Base-by-base conservation (phyloP, 2,329 filamentous ascomycete genomes). In the Penicillium digitatum region DNA sequence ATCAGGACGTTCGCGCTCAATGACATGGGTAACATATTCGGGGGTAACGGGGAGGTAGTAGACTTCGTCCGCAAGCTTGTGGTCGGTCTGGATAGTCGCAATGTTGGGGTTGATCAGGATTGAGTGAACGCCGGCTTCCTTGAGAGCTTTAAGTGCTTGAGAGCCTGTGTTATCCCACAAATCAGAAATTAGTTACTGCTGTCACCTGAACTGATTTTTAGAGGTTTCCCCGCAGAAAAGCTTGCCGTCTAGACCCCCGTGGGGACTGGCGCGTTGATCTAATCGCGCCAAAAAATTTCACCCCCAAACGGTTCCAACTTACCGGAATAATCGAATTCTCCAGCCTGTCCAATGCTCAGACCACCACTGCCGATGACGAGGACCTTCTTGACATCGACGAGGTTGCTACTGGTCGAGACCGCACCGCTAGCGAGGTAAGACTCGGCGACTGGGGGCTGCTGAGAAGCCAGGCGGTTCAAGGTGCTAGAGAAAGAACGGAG, bases 321-420 rank as follows among this genome's bases (percentile, higher is more conserved):
- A 95, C 91, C 93, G 75, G 94, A 97, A 77, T 97, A 97, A 78
- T 97, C 93, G 69, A 97, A 97, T 79, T 97, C 93, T 79, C 93
- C 93, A 62, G 93, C 93, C 78, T 97, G 93, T 61, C 93, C 93
- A 83, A 97, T 97, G 73, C 90, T 90, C 66, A 97, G 82, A 76
- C 93, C 93, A 79, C 93, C 93, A 78, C 87, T 92, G 56, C 93
- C 93, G 79, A 97, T 96, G 66, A 97, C 92, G 59, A 97, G 80
- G 49, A 97, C 93, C 80, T 97, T 97, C 81, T 95, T 95, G 62
- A 97, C 91, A 72, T 96, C 85, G 48, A 96, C 87, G 52, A 89
- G 79, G 67, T 93, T 82, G 68, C 83, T 82, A 55, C 87, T 82
- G 56, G 82, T 87, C 74, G 91, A 88, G 71, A 96, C 87, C 57